Percentiles rank a stretch among this genome's conserved stretches.
Evolutionary conservation across 305 asterid species (phyloP).

Genomic region (Solanum aculeatissimum): DNA sequence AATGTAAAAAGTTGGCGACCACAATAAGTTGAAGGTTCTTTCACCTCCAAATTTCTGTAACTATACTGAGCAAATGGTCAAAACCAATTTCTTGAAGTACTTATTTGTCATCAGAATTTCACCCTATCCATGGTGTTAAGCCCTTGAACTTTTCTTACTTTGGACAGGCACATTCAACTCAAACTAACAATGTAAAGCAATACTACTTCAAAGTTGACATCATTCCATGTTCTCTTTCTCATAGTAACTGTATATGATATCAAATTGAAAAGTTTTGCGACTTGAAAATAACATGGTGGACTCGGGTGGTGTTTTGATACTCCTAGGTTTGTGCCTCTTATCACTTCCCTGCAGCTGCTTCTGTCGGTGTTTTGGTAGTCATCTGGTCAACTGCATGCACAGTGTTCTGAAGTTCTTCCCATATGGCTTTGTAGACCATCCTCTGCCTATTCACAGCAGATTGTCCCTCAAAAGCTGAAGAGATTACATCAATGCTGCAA

Average conservation of each 20-base stretch:
- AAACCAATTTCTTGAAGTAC: background rate
- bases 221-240: background rate
- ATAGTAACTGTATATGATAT: background rate
- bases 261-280: background rate
- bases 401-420: slow-evolving; percentile 90
- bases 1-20: background rate
- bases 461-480: slow-evolving; percentile 84
- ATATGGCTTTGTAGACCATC: slow-evolving; percentile 98
- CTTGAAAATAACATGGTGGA: background rate
- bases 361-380: slow-evolving; percentile 81
- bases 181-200: background rate
- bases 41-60: background rate
- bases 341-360: slow-evolving; percentile 40
- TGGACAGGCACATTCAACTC: background rate
- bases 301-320: background rate
- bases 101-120: background rate
- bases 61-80: background rate
- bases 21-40: background rate
- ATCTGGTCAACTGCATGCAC: slow-evolving; percentile 98
- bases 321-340: background rate
- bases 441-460: slow-evolving; percentile 91
- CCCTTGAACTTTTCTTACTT: background rate
- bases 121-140: background rate
- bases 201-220: background rate
- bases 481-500: slow-evolving; percentile 77